A percentile compares a stretch with the other conserved stretches of the same genome.
Conservation (phyloP, 106 monocot genomes). For the Acorus gramineus region DNA sequence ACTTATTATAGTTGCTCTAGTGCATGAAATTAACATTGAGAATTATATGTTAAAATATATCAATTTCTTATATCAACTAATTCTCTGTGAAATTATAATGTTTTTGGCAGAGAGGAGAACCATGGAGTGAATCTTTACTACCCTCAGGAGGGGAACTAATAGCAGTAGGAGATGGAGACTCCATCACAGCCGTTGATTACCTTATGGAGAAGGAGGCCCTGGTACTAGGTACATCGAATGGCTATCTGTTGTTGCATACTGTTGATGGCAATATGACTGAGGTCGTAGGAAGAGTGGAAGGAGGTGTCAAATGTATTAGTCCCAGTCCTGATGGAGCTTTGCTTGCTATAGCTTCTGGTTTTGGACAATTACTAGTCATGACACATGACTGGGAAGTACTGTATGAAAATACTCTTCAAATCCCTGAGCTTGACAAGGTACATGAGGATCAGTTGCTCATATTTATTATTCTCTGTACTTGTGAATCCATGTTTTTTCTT, state of each 20-base stretch:
- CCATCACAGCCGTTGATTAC: conserved; percentile 67
- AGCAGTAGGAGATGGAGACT: conserved; percentile 44
- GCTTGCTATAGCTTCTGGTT: conserved; percentile 68
- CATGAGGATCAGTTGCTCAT: conserved; percentile 4
- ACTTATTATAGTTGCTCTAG: no score
- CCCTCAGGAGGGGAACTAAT: conserved; percentile 24
- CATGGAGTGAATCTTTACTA: conserved; percentile 28
- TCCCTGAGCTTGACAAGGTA: conserved; percentile 43
- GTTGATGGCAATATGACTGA: conserved; percentile 47
- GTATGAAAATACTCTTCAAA: conserved; percentile 57
- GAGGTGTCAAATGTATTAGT: conserved; percentile 62
- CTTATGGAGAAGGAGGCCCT: conserved; percentile 90
- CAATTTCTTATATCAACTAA: not conserved
- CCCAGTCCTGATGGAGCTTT: conserved; percentile 93
- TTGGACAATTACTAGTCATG: conserved; percentile 72
- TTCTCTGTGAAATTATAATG: not conserved
- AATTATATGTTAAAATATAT: no score
- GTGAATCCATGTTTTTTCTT: not conserved
- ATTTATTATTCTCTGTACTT: not conserved
- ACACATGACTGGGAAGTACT: conserved; percentile 93
- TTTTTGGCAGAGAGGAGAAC: conserved; percentile 22
- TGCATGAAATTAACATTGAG: no score
- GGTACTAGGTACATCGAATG: conserved; percentile 53
- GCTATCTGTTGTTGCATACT: conserved; percentile 50
- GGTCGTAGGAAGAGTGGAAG: conserved; percentile 81